phyloP scores from a whole-genome alignment of 2,329 filamentous ascomycete genomes.

The Penicillium italicum region DNA sequence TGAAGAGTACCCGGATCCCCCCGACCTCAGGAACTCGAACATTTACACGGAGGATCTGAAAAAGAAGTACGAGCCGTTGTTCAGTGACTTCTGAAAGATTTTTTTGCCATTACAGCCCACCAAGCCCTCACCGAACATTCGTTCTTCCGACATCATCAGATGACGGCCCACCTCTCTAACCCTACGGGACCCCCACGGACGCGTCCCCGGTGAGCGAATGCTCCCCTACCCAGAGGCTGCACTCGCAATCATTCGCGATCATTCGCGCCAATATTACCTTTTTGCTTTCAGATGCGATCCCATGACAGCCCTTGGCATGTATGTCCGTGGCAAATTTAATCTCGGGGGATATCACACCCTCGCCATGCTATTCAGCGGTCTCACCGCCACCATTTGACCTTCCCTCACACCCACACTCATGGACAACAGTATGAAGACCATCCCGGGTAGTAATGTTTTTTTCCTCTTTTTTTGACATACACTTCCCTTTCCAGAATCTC shows the following conservation, averaged over 20 bases:
- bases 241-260: background rate
- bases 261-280: background rate
- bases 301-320: background rate
- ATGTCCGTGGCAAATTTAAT: background rate
- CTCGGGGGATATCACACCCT: background rate
- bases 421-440: background rate
- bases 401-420: background rate
- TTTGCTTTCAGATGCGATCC: background rate
- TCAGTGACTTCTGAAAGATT: constrained; percentile 55
- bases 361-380: background rate
- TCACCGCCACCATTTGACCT: background rate
- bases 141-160: background rate
- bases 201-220: constrained; percentile 3
- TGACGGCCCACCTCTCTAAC: background rate
- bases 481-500: background rate
- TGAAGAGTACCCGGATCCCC: constrained; percentile 59
- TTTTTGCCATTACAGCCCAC: background rate
- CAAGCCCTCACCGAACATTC: background rate
- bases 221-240: background rate
- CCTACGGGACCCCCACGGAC: constrained; percentile 4
- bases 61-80: constrained; percentile 58
- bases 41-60: constrained; percentile 59
- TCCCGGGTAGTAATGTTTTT: background rate
- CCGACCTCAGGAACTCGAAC: constrained; percentile 51
- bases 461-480: background rate